phyloP scores from a whole-genome alignment of 805 yeast species.

The Hanseniaspora singularis region DNA sequence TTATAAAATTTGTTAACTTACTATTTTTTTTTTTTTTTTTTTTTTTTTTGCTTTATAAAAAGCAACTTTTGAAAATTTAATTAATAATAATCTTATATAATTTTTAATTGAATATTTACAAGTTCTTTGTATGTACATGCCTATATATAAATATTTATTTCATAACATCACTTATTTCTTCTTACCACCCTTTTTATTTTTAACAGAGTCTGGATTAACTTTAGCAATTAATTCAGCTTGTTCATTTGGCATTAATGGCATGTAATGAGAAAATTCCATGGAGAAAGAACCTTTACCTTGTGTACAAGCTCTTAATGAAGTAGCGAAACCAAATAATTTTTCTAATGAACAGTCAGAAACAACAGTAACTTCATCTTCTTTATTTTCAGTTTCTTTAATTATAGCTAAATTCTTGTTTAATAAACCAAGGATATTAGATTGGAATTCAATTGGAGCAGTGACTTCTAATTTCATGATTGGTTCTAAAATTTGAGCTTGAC shows the following conservation, averaged over 20 bases:
- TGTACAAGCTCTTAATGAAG: constrained; percentile 86
- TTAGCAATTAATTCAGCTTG: constrained; percentile 71
- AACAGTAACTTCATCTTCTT: constrained; percentile 85
- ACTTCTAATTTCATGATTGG: constrained; percentile 92
- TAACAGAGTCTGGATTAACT: constrained; percentile 25
- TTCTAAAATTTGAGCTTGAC: constrained; percentile 81
- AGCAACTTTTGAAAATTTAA: no score
- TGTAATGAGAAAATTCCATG: constrained; percentile 83
- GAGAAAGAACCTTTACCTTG: constrained; percentile 99
- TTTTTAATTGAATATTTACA: no score
- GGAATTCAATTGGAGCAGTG: constrained; percentile 93
- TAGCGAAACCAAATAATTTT: constrained; percentile 92
- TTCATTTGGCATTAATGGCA: constrained; percentile 80
- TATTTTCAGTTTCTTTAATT: constrained; percentile 87
- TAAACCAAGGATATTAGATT: constrained; percentile 81
- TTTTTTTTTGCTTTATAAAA: no score
- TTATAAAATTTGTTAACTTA: no score
- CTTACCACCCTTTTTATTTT: constrained; percentile 28
- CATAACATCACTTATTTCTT: constrained; percentile 26
- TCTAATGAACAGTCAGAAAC: constrained; percentile 94
- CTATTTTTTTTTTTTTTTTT: no score
- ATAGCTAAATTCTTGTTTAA: constrained; percentile 86
- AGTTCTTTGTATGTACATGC: no score
- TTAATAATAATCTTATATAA: no score
- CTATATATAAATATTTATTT: no score